Percentiles rank a stretch among this genome's conserved stretches.
Evolutionary conservation across 2,329 filamentous ascomycete genomes (phyloP).

Genomic region (Dendryphion nanum): DNA sequence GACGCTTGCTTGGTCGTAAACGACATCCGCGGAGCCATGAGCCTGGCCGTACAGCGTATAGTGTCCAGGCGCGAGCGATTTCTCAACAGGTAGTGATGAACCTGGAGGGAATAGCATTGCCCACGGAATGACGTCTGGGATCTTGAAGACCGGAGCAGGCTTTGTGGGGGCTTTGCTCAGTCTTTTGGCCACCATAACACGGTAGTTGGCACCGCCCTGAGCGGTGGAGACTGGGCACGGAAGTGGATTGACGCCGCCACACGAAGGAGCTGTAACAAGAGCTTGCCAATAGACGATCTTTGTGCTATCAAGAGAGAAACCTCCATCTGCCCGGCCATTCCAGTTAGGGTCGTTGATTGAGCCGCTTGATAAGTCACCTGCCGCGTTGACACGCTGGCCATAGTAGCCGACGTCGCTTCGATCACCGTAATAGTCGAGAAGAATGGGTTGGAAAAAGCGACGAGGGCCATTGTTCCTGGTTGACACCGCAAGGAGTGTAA

Average conservation of each 20-base stretch:
- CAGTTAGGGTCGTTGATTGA: slow-evolving; percentile 45
- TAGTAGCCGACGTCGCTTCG: slow-evolving; percentile 41
- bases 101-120: slow-evolving; percentile 28
- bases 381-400: slow-evolving; percentile 45
- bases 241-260: slow-evolving; percentile 44
- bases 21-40: slow-evolving; percentile 10
- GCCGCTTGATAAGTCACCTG: slow-evolving; percentile 2
- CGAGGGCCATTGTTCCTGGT: slow-evolving; percentile 46
- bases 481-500: slow-evolving; percentile 34
- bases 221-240: slow-evolving; percentile 42
- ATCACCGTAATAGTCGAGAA: slow-evolving; percentile 46
- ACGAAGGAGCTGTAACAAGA: slow-evolving; percentile 39
- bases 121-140: slow-evolving; percentile 35
- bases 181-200: slow-evolving; percentile 44
- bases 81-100: background rate
- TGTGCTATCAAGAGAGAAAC: slow-evolving; percentile 42
- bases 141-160: slow-evolving; percentile 11
- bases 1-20: slow-evolving; percentile 16
- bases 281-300: slow-evolving; percentile 43
- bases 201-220: slow-evolving; percentile 36
- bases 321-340: slow-evolving; percentile 47
- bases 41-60: slow-evolving; percentile 3
- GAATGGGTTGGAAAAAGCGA: slow-evolving; percentile 46
- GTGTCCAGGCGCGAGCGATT: background rate
- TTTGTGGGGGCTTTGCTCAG: slow-evolving; percentile 29